phyloP scores from a whole-genome alignment of 228 moss, liverwort and hornwort species.

The Sphagnum magellanicum region DNA sequence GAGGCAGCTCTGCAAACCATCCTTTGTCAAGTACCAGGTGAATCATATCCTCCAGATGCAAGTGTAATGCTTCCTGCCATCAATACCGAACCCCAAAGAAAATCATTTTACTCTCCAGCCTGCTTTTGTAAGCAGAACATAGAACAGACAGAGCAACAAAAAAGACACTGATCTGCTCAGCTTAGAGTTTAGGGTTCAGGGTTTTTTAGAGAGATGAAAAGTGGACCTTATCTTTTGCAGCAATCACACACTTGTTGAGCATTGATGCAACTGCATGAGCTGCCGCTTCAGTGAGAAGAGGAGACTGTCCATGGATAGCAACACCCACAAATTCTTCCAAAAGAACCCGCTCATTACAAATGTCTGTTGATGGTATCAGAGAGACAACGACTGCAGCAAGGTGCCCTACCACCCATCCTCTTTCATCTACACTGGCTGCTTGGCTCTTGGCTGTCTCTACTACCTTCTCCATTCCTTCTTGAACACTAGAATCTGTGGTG shows the following conservation, averaged over 20 bases:
- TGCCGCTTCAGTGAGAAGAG: slow-evolving; percentile 33
- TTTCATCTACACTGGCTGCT: slow-evolving; percentile 9
- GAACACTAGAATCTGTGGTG: not conserved
- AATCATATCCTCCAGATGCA: slow-evolving; percentile 37
- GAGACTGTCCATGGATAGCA: slow-evolving; percentile 23
- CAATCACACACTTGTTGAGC: slow-evolving; percentile 61
- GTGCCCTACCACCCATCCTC: slow-evolving; percentile 39
- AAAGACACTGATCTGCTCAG: not conserved
- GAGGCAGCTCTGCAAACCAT: slow-evolving; percentile 24
- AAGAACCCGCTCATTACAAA: slow-evolving; percentile 23
- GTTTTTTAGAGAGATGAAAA: too few relatives aligned
- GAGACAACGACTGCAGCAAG: slow-evolving; percentile 53
- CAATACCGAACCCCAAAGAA: too few relatives aligned
- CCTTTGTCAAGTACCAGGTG: slow-evolving; percentile 26
- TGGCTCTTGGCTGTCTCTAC: not conserved
- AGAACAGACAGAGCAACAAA: too few relatives aligned
- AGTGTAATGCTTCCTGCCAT: too few relatives aligned
- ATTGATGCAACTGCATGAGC: slow-evolving; percentile 77
- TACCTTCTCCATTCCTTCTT: not conserved
- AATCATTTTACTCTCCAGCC: too few relatives aligned
- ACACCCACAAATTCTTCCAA: slow-evolving; percentile 32
- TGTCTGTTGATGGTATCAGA: slow-evolving; percentile 34
- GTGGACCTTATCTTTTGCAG: slow-evolving; percentile 15
- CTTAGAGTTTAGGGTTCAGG: not conserved
- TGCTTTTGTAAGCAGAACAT: too few relatives aligned